These are phyloP conservation scores for Lithospermum erythrorhizon DNA, from an alignment of 257 asterid species.

Conservation along the genomic window DNA sequence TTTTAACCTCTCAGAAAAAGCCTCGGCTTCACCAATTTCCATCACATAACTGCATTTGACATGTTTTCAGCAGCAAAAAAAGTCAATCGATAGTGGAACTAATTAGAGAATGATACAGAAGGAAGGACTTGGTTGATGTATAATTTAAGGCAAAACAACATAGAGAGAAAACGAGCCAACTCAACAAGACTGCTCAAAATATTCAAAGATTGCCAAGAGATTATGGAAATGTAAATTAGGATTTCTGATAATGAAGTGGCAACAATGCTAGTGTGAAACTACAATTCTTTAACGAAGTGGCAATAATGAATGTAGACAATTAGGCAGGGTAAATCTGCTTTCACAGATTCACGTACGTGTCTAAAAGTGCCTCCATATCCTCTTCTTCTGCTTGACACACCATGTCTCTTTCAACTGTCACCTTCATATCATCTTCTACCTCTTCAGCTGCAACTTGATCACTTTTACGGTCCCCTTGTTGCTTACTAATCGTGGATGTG, in stretches of 20 bases:
- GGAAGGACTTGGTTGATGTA: no score
- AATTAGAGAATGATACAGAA: neutral
- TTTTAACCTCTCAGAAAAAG: constrained; percentile 93
- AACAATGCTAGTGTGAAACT: neutral
- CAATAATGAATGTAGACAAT: no score
- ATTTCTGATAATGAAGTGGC: neutral
- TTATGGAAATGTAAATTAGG: neutral
- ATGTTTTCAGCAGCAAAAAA: neutral
- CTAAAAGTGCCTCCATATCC: constrained; percentile 98
- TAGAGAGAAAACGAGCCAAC: neutral
- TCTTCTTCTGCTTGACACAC: constrained; percentile 97
- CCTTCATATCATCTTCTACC: constrained; percentile 65
- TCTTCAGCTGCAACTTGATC: constrained; percentile 24
- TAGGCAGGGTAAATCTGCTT: neutral
- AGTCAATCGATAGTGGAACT: neutral
- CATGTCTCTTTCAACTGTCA: constrained; percentile 92
- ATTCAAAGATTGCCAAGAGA: no score
- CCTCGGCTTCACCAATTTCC: constrained; percentile 98
- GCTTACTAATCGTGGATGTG: constrained; percentile 49
- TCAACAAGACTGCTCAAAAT: neutral
- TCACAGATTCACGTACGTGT: constrained; percentile 51
- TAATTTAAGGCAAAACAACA: neutral
- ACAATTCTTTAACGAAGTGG: no score
- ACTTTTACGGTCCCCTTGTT: constrained; percentile 36
- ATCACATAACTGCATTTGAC: constrained; percentile 69